Evolutionary conservation across 306 rosid genomes (phyloP).

Genomic region (Trichosanthes cucumerina): DNA sequence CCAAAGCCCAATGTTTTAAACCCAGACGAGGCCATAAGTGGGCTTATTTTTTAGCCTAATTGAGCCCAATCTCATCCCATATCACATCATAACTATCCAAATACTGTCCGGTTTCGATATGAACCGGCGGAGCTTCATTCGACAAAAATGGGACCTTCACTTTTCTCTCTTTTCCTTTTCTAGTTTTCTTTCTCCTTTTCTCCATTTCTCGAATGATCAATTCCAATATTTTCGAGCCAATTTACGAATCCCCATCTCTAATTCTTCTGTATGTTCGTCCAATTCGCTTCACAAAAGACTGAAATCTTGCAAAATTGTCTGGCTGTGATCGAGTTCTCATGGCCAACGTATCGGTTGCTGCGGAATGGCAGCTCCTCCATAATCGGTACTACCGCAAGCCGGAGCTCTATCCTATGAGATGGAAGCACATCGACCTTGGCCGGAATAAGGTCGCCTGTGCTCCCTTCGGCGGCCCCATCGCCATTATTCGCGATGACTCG

Average conservation of each 20-base stretch:
- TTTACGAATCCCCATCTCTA: background rate
- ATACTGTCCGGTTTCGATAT: background rate
- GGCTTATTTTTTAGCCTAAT: background rate
- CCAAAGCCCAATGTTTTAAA: background rate
- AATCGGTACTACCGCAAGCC: constrained; percentile 90
- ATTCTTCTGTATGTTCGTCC: background rate
- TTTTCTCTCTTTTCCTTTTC: background rate
- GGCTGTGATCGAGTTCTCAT: constrained; percentile 15
- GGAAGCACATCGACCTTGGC: constrained; percentile 77
- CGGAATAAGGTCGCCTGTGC: constrained; percentile 91
- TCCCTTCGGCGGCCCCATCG: constrained; percentile 84
- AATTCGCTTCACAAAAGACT: background rate
- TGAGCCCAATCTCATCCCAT: background rate
- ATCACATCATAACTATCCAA: background rate
- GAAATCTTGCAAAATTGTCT: background rate
- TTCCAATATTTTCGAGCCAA: background rate
- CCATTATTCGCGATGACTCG: constrained; percentile 92
- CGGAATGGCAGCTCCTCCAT: constrained; percentile 98
- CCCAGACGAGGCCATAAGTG: background rate
- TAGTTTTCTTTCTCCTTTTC: background rate
- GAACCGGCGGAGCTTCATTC: background rate
- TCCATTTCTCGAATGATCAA: background rate
- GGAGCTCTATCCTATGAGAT: constrained; percentile 58
- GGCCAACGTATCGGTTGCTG: constrained; percentile 93
- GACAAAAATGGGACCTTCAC: background rate